Evolutionary conservation across 2,329 filamentous ascomycete genomes (phyloP).

Genomic region (Alternaria brassicae): DNA sequence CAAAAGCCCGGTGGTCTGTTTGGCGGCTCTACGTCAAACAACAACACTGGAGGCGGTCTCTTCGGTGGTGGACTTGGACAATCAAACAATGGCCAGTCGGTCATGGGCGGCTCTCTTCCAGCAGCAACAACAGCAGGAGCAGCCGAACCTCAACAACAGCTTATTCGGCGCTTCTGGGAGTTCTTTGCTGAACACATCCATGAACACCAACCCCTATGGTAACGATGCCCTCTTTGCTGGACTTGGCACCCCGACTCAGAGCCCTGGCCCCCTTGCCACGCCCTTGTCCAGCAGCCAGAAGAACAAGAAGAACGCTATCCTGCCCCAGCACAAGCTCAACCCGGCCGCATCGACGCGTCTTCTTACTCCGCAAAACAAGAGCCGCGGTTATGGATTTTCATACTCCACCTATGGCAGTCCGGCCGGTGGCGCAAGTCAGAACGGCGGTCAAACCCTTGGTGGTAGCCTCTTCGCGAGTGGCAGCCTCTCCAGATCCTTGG

Average conservation of each 20-base stretch:
- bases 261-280: constrained; percentile 89
- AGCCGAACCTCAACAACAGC: constrained; percentile 50
- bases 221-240: constrained; percentile 84
- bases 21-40: constrained; percentile 47
- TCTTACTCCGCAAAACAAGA: constrained; percentile 77
- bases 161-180: constrained; percentile 64
- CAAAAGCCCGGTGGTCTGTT: constrained; percentile 54
- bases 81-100: constrained; percentile 51
- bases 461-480: constrained; percentile 53
- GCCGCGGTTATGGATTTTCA: constrained; percentile 83
- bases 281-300: constrained; percentile 80
- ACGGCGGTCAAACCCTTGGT: constrained; percentile 72
- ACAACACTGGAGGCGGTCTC: constrained; percentile 54
- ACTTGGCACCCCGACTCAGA: constrained; percentile 69
- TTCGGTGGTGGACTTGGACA: constrained; percentile 54
- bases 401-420: constrained; percentile 93
- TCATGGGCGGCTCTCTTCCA: constrained; percentile 53
- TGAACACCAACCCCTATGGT: constrained; percentile 85
- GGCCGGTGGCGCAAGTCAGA: constrained; percentile 72
- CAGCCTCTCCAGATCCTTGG: constrained; percentile 74
- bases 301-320: constrained; percentile 76
- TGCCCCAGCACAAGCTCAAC: constrained; percentile 88
- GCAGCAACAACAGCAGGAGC: constrained; percentile 53
- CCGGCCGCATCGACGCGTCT: constrained; percentile 80
- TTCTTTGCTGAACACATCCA: constrained; percentile 56